Evolutionary conservation across 306 rosid species (phyloP).

Genomic region (Citrullus amarus): DNA sequence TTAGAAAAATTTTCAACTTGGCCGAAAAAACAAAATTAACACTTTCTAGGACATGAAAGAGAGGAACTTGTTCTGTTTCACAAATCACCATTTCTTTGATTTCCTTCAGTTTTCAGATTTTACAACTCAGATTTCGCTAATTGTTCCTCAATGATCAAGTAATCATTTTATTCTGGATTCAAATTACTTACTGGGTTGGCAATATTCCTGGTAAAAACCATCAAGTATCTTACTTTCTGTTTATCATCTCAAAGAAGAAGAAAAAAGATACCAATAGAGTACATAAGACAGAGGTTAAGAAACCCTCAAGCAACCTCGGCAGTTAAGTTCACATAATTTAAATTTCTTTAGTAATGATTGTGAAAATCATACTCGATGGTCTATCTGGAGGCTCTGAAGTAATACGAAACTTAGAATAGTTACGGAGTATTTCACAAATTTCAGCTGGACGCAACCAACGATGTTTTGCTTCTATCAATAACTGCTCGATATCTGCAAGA

Average conservation of each 20-base stretch:
- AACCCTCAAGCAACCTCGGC: not conserved
- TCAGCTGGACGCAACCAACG: conserved; percentile 94
- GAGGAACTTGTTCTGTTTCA: not conserved
- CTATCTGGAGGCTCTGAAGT: conserved; percentile 69
- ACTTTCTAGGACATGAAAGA: not conserved
- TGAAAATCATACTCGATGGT: conserved; percentile 62
- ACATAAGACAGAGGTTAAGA: not conserved
- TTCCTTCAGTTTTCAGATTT: not conserved
- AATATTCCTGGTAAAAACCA: not conserved
- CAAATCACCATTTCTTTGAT: not conserved
- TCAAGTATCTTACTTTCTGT: not conserved
- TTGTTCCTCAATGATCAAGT: not conserved
- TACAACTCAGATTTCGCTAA: not conserved
- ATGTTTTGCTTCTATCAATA: conserved; percentile 64
- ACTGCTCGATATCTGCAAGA: conserved; percentile 59
- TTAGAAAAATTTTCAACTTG: not conserved
- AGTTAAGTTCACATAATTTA: not conserved
- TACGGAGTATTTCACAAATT: conserved; percentile 89
- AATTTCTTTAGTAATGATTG: not conserved
- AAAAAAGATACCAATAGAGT: not conserved
- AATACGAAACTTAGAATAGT: conserved; percentile 53
- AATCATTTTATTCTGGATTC: not conserved
- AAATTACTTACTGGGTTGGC: not conserved
- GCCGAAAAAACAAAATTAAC: not conserved
- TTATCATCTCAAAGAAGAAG: not conserved